Conservation (phyloP, 805 yeast species). For the Maudiozyma pseudohumilis region DNA sequence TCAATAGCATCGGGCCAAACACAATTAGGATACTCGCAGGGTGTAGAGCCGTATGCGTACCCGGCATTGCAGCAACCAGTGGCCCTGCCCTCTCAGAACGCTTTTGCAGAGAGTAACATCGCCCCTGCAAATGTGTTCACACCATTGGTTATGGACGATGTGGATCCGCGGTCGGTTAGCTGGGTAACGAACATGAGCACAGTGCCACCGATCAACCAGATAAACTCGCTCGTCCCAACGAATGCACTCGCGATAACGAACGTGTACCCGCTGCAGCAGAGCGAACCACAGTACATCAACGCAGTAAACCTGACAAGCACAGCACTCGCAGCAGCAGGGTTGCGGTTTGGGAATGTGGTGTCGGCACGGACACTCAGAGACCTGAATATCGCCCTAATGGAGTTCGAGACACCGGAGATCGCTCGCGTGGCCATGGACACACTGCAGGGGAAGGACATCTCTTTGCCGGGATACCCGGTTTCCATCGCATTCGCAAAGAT, state of each 20-base stretch:
- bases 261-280: constrained; percentile 33
- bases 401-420: constrained; percentile 58
- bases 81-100: background rate
- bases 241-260: constrained; percentile 70
- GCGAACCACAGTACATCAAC: constrained; percentile 44
- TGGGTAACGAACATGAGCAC: constrained; percentile 61
- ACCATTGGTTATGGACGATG: constrained; percentile 41
- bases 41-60: background rate
- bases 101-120: no score
- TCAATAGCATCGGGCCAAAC: no score
- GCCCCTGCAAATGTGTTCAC: background rate
- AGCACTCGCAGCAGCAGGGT: constrained; percentile 49
- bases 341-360: constrained; percentile 50
- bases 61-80: background rate
- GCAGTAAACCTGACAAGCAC: constrained; percentile 33
- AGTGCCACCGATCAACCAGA: constrained; percentile 63
- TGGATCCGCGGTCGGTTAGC: constrained; percentile 46
- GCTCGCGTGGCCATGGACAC: constrained; percentile 77
- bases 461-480: constrained; percentile 61
- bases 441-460: constrained; percentile 70
- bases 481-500: constrained; percentile 79
- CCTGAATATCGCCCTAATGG: constrained; percentile 49
- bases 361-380: constrained; percentile 52
- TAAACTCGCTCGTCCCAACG: constrained; percentile 64
- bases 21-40: background rate